Evolutionary conservation across 2,329 filamentous ascomycete species (phyloP).

Genomic region (Arthroderma uncinatum): DNA sequence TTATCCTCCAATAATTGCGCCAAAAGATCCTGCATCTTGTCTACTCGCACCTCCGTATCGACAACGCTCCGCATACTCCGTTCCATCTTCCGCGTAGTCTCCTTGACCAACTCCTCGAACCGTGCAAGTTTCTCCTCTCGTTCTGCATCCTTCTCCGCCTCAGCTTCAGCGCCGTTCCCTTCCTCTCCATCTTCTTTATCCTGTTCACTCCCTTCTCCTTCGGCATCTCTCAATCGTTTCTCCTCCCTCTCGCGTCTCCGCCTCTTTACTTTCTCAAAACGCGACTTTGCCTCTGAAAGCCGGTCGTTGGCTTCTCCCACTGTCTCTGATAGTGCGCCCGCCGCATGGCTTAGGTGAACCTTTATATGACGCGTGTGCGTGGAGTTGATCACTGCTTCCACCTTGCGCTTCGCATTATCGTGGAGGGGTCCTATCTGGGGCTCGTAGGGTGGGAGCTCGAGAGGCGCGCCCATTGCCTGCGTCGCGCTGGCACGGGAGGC

Average conservation of each 20-base stretch:
- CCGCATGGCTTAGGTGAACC: conserved; percentile 39
- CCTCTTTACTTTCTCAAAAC: conserved; percentile 30
- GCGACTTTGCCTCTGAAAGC: conserved; percentile 30
- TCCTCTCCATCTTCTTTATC: not conserved
- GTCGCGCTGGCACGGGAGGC: not conserved
- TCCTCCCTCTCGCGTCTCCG: conserved; percentile 15
- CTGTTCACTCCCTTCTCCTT: conserved; percentile 7
- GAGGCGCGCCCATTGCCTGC: conserved; percentile 11
- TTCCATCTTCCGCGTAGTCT: conserved; percentile 47
- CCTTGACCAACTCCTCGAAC: conserved; percentile 38
- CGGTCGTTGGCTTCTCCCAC: conserved; percentile 48
- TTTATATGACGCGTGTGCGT: conserved; percentile 37
- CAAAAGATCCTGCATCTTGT: conserved; percentile 36
- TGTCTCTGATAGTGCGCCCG: conserved; percentile 37
- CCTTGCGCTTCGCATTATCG: conserved; percentile 33
- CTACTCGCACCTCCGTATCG: conserved; percentile 43
- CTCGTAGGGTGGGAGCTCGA: conserved; percentile 42
- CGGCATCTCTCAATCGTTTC: not conserved
- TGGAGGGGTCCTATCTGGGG: conserved; percentile 44
- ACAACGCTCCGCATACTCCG: conserved; percentile 47
- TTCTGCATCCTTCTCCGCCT: conserved; percentile 27
- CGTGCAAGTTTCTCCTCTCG: conserved; percentile 33
- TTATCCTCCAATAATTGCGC: conserved; percentile 24
- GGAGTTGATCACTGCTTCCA: conserved; percentile 36
- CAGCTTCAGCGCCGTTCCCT: not conserved